Percentiles rank a stretch among this genome's conserved stretches.
phyloP scores from a whole-genome alignment of 202 grass and related monocot genomes.

The Thinopyrum obtusiflorum region DNA sequence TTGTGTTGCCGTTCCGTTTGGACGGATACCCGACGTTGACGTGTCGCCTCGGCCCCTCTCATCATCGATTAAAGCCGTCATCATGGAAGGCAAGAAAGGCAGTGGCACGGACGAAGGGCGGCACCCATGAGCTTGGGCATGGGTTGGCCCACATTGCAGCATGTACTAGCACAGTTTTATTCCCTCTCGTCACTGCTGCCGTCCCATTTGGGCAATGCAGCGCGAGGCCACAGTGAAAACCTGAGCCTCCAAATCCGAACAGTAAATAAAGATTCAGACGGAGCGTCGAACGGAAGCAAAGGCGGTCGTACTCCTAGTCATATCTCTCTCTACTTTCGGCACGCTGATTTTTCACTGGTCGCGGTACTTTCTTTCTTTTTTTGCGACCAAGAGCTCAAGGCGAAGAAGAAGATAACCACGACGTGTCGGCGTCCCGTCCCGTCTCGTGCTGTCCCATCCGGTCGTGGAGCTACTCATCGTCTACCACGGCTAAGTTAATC shows the following conservation, averaged over 20 bases:
- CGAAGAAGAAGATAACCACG: not conserved
- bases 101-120: not conserved
- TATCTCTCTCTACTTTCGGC: not conserved
- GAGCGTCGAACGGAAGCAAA: conserved; percentile 23
- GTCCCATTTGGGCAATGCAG: not conserved
- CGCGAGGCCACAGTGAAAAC: not conserved
- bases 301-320: not conserved
- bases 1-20: too few species aligned
- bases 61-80: too few species aligned
- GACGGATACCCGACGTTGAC: too few species aligned
- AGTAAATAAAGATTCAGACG: not conserved
- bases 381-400: not conserved
- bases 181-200: not conserved
- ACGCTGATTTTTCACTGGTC: not conserved
- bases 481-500: not conserved
- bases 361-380: not conserved
- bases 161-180: not conserved
- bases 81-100: conserved; percentile 30
- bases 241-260: not conserved
- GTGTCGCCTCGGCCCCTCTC: too few species aligned
- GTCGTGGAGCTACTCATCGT: conserved; percentile 17
- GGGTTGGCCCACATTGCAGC: not conserved
- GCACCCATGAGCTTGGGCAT: not conserved
- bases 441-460: conserved; percentile 2
- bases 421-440: not conserved